Conservation (phyloP, 768 basidiomycete genomes). For the Mycena sanguinolenta region DNA sequence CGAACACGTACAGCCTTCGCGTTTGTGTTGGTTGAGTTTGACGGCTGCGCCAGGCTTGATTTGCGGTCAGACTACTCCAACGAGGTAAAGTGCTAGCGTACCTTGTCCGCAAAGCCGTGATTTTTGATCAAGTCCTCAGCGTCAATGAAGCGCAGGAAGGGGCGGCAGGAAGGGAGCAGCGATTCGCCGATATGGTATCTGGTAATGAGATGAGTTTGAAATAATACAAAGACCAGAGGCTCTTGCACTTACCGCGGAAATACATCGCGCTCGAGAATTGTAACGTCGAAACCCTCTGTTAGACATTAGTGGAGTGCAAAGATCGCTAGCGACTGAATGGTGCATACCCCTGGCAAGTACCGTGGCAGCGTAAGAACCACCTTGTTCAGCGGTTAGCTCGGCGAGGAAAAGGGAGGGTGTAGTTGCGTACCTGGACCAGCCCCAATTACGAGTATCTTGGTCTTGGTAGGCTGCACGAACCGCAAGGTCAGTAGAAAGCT, state of each 20-base stretch:
- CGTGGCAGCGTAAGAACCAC: constrained; percentile 43
- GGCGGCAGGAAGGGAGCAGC: constrained; percentile 14
- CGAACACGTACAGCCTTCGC: constrained; percentile 11
- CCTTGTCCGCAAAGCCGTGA: constrained; percentile 23
- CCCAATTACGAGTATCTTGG: constrained; percentile 20
- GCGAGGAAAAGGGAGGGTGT: too few relatives aligned
- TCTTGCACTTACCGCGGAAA: constrained; percentile 36
- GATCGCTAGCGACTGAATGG: background rate
- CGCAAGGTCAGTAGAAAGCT: background rate
- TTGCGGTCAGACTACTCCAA: background rate
- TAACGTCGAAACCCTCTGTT: constrained; percentile 43
- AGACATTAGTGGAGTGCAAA: background rate
- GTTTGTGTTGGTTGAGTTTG: constrained; percentile 17
- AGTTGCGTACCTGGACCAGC: constrained; percentile 40
- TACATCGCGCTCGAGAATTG: constrained; percentile 39
- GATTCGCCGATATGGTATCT: constrained; percentile 42
- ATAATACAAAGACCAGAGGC: background rate
- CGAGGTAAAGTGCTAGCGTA: background rate
- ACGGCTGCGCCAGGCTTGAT: constrained; percentile 14
- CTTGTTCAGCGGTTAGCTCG: too few relatives aligned
- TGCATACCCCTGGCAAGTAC: constrained; percentile 38
- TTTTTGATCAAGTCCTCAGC: constrained; percentile 15
- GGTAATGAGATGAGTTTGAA: background rate
- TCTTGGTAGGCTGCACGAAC: background rate
- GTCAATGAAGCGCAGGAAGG: constrained; percentile 9